These are phyloP conservation scores for Pseudogymnoascus destructans DNA, from an alignment of 2,329 filamentous ascomycete genomes.

Conservation along the genomic window DNA sequence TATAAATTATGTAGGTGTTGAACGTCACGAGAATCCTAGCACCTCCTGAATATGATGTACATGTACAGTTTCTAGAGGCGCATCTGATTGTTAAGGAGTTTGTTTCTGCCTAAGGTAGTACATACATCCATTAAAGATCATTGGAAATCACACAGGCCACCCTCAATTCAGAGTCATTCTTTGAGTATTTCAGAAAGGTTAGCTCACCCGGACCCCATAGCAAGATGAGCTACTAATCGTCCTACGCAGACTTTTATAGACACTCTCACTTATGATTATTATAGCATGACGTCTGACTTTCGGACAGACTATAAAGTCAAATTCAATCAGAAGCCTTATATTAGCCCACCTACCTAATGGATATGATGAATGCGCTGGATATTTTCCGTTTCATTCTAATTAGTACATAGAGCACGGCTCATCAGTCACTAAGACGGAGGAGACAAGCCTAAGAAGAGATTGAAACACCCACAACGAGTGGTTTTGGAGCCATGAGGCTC, in stretches of 20 bases:
- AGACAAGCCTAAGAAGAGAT: background rate
- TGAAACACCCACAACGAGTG: background rate
- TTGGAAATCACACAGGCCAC: background rate
- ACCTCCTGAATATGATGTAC: background rate
- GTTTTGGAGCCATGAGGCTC: background rate
- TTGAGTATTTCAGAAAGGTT: background rate
- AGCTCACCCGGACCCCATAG: background rate
- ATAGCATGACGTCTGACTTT: background rate
- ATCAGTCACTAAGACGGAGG: background rate
- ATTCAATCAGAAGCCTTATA: background rate
- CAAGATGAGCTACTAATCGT: background rate
- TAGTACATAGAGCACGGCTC: background rate
- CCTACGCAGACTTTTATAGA: background rate
- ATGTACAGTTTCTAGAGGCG: background rate
- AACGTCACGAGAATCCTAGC: background rate
- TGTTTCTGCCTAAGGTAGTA: background rate
- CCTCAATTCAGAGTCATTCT: background rate
- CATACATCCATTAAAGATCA: background rate
- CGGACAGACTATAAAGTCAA: background rate
- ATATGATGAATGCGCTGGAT: background rate
- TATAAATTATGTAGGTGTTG: background rate
- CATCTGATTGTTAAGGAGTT: background rate
- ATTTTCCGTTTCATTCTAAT: background rate
- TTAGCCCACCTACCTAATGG: background rate
- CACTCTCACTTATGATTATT: background rate